Evolutionary conservation across 306 rosid species (phyloP), one percentile per base, ranked within the genome.

Genomic region (Prunus davidiana): DNA sequence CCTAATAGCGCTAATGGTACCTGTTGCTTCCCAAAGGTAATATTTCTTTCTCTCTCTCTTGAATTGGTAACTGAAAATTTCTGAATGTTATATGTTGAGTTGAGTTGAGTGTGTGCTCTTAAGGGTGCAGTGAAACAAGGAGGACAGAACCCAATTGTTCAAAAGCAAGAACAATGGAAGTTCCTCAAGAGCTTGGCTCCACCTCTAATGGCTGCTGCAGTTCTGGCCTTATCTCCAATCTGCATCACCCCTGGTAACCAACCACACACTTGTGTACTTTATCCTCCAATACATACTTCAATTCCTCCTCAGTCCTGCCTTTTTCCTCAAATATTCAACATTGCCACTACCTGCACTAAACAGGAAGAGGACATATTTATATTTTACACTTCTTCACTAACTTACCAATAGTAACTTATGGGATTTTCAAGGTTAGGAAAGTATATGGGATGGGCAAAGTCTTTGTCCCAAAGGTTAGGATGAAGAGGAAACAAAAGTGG

Each of bases 171-270:
- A 7, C 52, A 82, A 70, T 60, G 84, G 62, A 74, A 72, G 73
- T 68, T 72, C n/a, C 56, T 81, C 54, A 87, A 76, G 75, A 80
- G 65, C 81, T 64, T 91, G 75, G 87, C 79, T 81, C 87, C 92
- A 64, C 90, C 93, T 49, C 69, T 89, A 76, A 78, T 82, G 79
- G 88, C 93, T 78, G 88, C 93, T 77, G 85, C 88, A 1, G 32
- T 87, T 62, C 82, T 91, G 1, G 73, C 74, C 80, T 81, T 91
- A 61, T 84, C 96, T 83, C 93, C 93, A 16, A 34, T 91, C 69
- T 82, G 76, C 75, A 46, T 3, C 66, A 69, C 86, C 54, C 93
- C 91, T 77, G 84, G 91, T 88, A 63, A 64, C 67, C 67, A 12
- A 60, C 65, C 65, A 60, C 10, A 58, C 72, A 10, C 71, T 71